A percentile compares a stretch with the other conserved stretches of the same genome.
phyloP scores from a whole-genome alignment of 2,329 filamentous ascomycete species.

The Nakataea oryzae region DNA sequence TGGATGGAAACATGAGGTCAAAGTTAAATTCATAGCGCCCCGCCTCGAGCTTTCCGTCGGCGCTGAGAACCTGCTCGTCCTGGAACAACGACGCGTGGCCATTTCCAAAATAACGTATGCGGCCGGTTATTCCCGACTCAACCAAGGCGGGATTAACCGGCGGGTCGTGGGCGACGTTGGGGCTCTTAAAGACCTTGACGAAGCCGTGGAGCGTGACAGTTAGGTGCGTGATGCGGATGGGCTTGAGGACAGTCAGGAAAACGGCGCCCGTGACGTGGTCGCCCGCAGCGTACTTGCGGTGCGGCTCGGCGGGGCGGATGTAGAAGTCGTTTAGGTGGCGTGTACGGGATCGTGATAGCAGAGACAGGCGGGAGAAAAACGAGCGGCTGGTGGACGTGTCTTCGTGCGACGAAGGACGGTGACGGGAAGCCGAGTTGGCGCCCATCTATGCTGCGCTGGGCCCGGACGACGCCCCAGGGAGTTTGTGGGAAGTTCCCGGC shows the following conservation, averaged over 20 bases:
- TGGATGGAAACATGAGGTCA: constrained; percentile 21
- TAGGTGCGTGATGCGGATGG: constrained; percentile 68
- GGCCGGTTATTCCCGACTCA: constrained; percentile 20
- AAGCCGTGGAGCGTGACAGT: constrained; percentile 70
- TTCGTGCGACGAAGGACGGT: constrained; percentile 25
- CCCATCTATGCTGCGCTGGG: constrained; percentile 30
- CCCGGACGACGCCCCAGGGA: constrained; percentile 1
- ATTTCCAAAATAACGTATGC: constrained; percentile 57
- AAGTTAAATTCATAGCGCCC: constrained; percentile 68
- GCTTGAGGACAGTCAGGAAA: constrained; percentile 61
- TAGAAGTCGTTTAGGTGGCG: constrained; percentile 70
- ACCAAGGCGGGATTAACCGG: constrained; percentile 26
- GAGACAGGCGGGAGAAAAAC: constrained; percentile 25
- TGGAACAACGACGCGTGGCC: constrained; percentile 74
- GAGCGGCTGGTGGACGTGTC: constrained; percentile 16
- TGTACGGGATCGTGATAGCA: constrained; percentile 43
- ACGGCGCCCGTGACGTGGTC: constrained; percentile 66
- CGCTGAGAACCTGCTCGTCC: constrained; percentile 71
- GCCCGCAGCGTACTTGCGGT: constrained; percentile 65
- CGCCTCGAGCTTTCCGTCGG: constrained; percentile 63
- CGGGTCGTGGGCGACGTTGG: constrained; percentile 39
- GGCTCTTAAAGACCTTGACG: constrained; percentile 68
- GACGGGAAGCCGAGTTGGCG: constrained; percentile 26
- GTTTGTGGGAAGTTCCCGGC: neutral
- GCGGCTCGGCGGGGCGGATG: constrained; percentile 65